A percentile compares a stretch with the other conserved stretches of the same genome.
Conservation (phyloP, 306 rosid genomes). For the Citrullus mucosospermus region DNA sequence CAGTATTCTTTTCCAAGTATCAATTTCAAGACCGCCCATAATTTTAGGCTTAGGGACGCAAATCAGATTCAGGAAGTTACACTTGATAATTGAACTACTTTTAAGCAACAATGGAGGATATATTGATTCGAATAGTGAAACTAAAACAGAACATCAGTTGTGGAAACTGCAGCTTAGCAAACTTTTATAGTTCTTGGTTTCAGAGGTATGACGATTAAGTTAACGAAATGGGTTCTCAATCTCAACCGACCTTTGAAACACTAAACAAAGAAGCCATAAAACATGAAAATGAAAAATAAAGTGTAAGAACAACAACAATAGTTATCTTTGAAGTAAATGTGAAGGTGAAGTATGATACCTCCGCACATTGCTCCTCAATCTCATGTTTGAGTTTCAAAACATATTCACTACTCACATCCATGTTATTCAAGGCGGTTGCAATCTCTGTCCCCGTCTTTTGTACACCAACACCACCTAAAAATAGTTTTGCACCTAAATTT, state of each 20-base stretch:
- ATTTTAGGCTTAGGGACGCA: background rate
- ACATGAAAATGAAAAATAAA: background rate
- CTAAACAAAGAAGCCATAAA: background rate
- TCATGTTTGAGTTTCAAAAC: slow-evolving; percentile 80
- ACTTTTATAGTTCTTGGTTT: background rate
- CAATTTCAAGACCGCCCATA: background rate
- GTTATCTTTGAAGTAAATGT: background rate
- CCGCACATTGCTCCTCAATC: slow-evolving; percentile 87
- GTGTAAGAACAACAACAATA: background rate
- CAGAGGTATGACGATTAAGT: background rate
- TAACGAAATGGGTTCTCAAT: background rate
- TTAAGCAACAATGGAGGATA: background rate
- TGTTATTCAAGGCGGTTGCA: slow-evolving; percentile 76
- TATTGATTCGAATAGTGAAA: background rate
- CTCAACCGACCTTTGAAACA: background rate
- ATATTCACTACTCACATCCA: slow-evolving; percentile 83
- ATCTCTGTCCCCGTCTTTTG: slow-evolving; percentile 82
- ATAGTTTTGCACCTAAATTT: slow-evolving; percentile 84
- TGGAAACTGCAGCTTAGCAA: background rate
- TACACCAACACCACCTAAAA: slow-evolving; percentile 83
- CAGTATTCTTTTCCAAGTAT: background rate
- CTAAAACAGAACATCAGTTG: background rate
- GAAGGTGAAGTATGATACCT: slow-evolving; percentile 32
- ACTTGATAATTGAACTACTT: background rate
- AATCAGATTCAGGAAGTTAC: background rate